phyloP scores from a whole-genome alignment of 2,329 filamentous ascomycete species.

The Colletotrichum sp. region DNA sequence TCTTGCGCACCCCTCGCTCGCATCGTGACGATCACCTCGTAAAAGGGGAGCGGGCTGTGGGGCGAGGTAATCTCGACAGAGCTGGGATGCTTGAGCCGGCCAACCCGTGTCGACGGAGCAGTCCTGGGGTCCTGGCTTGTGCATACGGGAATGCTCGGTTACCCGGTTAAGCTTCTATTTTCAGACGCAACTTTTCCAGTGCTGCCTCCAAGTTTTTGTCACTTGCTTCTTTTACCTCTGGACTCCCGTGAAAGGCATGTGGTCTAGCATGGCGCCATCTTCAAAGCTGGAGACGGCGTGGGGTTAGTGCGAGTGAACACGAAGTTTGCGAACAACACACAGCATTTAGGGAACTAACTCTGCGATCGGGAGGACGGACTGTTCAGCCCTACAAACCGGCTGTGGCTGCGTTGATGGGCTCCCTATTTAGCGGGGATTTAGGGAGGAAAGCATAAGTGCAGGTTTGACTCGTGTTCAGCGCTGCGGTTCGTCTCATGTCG shows the following conservation, averaged over 20 bases:
- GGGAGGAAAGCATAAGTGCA: neutral
- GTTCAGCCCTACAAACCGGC: neutral
- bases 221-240: no score
- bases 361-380: neutral
- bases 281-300: neutral
- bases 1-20: neutral
- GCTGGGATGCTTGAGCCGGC: neutral
- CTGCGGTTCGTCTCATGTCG: neutral
- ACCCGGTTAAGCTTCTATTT: neutral
- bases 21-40: slow-evolving; percentile 6
- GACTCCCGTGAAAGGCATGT: neutral
- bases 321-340: rapidly evolving
- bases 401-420: neutral
- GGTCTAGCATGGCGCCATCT: neutral
- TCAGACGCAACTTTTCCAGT: neutral
- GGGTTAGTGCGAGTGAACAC: neutral
- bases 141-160: neutral
- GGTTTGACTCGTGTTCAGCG: neutral
- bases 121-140: neutral
- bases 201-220: neutral
- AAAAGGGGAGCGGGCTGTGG: neutral
- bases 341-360: rapidly evolving
- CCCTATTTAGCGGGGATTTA: neutral
- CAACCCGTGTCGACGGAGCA: neutral
- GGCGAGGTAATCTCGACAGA: neutral